A percentile compares a stretch with the other conserved stretches of the same genome.
phyloP scores from a whole-genome alignment of 2,329 filamentous ascomycete genomes.

The Chrysoporthe austroafricana region DNA sequence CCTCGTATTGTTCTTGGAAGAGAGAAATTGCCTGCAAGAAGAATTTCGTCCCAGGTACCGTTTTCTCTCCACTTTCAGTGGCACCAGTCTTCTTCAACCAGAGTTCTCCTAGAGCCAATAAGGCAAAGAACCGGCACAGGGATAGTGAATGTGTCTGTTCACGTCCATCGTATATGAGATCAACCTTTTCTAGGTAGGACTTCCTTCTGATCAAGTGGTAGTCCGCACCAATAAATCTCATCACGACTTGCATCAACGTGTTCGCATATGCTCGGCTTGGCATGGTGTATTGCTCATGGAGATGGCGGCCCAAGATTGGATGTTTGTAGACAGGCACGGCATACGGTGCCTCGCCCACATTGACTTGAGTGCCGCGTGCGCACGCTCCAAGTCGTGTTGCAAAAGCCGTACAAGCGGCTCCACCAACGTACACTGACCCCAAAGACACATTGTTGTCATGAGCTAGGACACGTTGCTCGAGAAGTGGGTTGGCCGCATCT shows the following conservation, averaged over 20 bases:
- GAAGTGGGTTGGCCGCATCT: conserved; percentile 28
- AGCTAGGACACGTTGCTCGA: conserved; percentile 29
- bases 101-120: conserved; percentile 30
- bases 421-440: conserved; percentile 29
- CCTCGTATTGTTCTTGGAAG: conserved; percentile 41
- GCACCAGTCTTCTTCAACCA: conserved; percentile 28
- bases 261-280: conserved; percentile 41
- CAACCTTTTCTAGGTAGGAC: conserved; percentile 37
- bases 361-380: not conserved
- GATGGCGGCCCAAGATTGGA: conserved; percentile 19
- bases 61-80: conserved; percentile 29
- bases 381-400: conserved; percentile 20
- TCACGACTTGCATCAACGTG: conserved; percentile 42
- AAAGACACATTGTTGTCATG: conserved; percentile 25
- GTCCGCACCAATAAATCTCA: conserved; percentile 40
- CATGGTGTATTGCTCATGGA: conserved; percentile 34
- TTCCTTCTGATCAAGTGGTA: conserved; percentile 43
- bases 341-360: conserved; percentile 16
- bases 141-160: conserved; percentile 26
- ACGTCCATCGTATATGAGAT: conserved; percentile 37
- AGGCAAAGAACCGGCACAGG: conserved; percentile 29
- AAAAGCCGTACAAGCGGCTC: conserved; percentile 32
- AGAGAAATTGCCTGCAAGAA: conserved; percentile 41
- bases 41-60: conserved; percentile 42
- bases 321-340: conserved; percentile 30